A percentile compares a stretch with the other conserved stretches of the same genome.
Conservation (phyloP, 768 basidiomycete genomes). For the Hirschioporus abietinus region DNA sequence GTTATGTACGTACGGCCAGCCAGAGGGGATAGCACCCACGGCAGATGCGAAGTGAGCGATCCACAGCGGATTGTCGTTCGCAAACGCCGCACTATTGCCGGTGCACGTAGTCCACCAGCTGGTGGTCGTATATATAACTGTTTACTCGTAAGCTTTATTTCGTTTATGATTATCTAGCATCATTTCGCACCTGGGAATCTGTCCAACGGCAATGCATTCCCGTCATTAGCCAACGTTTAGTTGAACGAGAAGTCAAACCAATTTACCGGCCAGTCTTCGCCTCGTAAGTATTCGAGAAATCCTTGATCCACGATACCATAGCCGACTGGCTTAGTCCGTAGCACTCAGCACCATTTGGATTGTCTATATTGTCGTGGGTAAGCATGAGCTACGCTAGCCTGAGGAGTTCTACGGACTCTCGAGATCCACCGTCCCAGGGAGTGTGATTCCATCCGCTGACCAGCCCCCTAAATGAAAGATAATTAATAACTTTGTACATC, state of each 20-base stretch:
- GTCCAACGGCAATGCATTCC: not conserved
- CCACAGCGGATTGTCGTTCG: slow-evolving; percentile 51
- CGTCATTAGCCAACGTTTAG: not conserved
- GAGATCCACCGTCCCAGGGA: slow-evolving; percentile 60
- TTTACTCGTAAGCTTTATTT: not conserved
- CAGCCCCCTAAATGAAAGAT: slow-evolving; percentile 36
- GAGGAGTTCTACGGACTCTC: slow-evolving; percentile 38
- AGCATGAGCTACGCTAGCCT: not conserved
- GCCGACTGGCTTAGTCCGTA: slow-evolving; percentile 45
- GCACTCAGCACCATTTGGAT: slow-evolving; percentile 46
- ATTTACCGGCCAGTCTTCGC: slow-evolving; percentile 40
- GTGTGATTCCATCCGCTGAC: slow-evolving; percentile 51
- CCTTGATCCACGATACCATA: slow-evolving; percentile 61
- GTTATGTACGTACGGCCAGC: slow-evolving; percentile 38
- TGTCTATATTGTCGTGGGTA: slow-evolving; percentile 30
- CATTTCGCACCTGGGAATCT: slow-evolving; percentile 1
- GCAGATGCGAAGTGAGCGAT: slow-evolving; percentile 47
- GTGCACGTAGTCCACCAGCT: slow-evolving; percentile 69
- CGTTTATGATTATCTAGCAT: not conserved
- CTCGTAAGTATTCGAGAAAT: slow-evolving; percentile 59
- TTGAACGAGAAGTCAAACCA: not conserved
- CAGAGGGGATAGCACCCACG: slow-evolving; percentile 52
- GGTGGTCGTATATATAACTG: slow-evolving; percentile 59
- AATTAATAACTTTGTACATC: not conserved
- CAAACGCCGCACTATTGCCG: slow-evolving; percentile 49